Base-by-base conservation (phyloP, 1,284 basidiomycete species). In the Pholiota adiposa region DNA sequence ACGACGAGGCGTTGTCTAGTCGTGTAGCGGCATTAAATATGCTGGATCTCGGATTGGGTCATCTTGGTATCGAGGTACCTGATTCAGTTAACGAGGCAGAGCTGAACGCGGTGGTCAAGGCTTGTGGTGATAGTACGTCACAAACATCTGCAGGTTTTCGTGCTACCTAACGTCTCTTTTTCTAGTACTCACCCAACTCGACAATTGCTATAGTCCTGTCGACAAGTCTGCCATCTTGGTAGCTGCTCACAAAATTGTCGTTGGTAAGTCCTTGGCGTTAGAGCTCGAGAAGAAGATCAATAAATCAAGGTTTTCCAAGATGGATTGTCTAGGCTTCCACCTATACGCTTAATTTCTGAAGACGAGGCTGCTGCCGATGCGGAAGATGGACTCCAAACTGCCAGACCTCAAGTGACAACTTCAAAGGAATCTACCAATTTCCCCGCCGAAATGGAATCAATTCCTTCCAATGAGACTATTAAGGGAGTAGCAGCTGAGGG, bases 1-100 rank as follows among this genome's bases (percentile, higher is more conserved):
- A 96, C 68, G 94, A 98, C 69, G 93, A 94, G 67, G 90, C 93
- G 0, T 78, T 98, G 3, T 87, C 94, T 0, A 93, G 89, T 65
- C 86, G 95, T 3, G 89, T 98, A 21, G 93, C 93, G 9, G 96
- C 94, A 0, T 80, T 98, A 44, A 96, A 96, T 67, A 85, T 95
- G 79, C 79, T 97, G 0, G 96, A 97, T 69, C 78, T 98, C 0
- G 84, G 86, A 1, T 78, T 98, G 18, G 88, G 90, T 41, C 94
- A 97, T 73, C 84, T 98, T 0, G 96, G 96, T 4, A 83, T 98
- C 4, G 76, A 92, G 70, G 75, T 89, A 31, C 82, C 81, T n/a
- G 74, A 80, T 11, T 75, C 79, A 0, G 80, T 82, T 0, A 59
- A 65, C 29, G 68, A 68, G 48, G 71, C 79, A 4, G 87, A 87